Evolutionary conservation across 495 filamentous ascomycete genomes (phyloP).

Genomic region (Amphirosellinia nigrospora): DNA sequence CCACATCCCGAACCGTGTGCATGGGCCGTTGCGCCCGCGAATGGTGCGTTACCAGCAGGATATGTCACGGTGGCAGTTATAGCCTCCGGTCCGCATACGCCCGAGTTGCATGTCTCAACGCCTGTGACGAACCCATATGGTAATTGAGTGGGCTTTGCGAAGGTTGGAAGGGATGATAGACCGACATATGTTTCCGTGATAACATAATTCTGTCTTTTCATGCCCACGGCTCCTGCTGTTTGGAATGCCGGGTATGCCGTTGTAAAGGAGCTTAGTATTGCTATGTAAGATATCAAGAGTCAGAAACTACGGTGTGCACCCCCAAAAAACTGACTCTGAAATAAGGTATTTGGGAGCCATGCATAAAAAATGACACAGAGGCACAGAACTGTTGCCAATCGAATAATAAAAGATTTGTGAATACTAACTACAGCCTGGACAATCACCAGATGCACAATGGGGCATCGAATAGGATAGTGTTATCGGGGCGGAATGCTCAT

Average conservation of each 20-base stretch:
- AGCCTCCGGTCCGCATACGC: not conserved
- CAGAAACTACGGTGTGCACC: no score
- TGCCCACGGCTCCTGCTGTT: not conserved
- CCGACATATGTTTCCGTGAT: conserved; percentile 24
- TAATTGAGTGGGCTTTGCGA: conserved; percentile 6
- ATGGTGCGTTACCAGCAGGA: not conserved
- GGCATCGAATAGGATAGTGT: conserved; percentile 23
- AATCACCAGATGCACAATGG: conserved; percentile 8
- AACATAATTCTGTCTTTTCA: conserved; percentile 6
- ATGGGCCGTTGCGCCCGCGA: not conserved
- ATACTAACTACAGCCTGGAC: conserved; percentile 22
- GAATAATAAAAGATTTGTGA: no score
- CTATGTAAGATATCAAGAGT: no score
- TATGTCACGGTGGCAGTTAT: conserved; percentile 20
- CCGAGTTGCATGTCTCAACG: conserved; percentile 10
- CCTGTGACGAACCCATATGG: conserved; percentile 17
- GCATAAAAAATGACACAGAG: no score
- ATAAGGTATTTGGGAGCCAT: no score
- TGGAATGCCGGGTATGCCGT: conserved; percentile 13
- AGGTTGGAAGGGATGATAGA: conserved; percentile 15
- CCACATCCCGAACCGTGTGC: not conserved
- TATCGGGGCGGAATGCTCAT: not conserved
- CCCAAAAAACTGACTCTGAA: no score
- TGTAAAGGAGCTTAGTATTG: conserved; percentile 14
- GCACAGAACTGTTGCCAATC: no score